Evolutionary conservation across 2,329 filamentous ascomycete species (phyloP).

Genomic region (Fusarium sp.): DNA sequence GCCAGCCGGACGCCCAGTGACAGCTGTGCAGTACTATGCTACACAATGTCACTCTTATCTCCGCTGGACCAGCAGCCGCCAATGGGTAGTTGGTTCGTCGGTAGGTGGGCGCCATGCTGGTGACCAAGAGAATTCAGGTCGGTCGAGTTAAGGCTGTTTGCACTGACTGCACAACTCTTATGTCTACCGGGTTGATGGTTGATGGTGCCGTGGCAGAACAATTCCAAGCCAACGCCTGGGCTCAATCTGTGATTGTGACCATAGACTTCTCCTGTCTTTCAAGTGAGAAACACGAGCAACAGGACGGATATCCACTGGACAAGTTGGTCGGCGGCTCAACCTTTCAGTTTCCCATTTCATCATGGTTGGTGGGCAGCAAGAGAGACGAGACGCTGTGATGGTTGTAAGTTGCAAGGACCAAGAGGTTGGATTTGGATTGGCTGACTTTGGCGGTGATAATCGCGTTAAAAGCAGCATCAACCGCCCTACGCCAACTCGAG

Average conservation of each 20-base stretch:
- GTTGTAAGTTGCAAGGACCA: constrained; percentile 34
- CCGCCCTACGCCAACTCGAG: constrained; percentile 32
- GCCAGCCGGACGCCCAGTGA: constrained; percentile 17
- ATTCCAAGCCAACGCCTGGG: constrained; percentile 26
- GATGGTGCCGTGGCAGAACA: constrained; percentile 18
- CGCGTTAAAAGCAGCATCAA: constrained; percentile 42
- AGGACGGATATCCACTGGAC: not conserved
- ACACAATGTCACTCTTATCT: constrained; percentile 36
- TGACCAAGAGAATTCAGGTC: constrained; percentile 12
- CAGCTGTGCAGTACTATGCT: constrained; percentile 37
- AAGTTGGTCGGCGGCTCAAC: constrained; percentile 34
- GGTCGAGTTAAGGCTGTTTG: constrained; percentile 8
- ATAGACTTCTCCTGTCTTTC: constrained; percentile 9
- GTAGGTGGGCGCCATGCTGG: constrained; percentile 17
- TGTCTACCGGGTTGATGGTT: not conserved
- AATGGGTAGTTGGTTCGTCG: constrained; percentile 14
- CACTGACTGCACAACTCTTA: not conserved
- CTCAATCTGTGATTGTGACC: constrained; percentile 24
- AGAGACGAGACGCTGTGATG: constrained; percentile 33
- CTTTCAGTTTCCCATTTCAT: constrained; percentile 8
- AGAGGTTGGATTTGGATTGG: constrained; percentile 36
- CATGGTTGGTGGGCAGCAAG: constrained; percentile 24
- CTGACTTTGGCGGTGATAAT: constrained; percentile 31
- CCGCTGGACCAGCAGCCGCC: constrained; percentile 10
- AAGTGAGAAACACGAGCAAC: constrained; percentile 5